Evolutionary conservation across 139 green algal species (phyloP).

Genomic region (Chlorella sp.): DNA sequence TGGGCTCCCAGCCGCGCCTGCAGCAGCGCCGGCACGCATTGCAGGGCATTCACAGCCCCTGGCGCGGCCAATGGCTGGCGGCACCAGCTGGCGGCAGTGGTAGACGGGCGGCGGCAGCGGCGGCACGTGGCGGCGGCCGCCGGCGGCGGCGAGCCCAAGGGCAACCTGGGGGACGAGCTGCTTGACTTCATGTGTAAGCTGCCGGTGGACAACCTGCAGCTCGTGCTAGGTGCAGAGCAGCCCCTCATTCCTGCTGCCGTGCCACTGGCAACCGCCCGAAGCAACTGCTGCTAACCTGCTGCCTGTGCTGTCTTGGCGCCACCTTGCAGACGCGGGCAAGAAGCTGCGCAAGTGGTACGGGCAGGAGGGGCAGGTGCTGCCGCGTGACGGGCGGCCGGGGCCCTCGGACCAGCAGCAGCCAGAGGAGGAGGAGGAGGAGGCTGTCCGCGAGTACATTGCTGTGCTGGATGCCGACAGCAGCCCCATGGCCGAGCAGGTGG

Average conservation of each 20-base stretch:
- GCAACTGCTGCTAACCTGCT: too few species aligned
- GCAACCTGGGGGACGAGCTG: conserved; percentile 48
- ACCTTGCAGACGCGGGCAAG: conserved; percentile 3
- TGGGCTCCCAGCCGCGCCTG: too few species aligned
- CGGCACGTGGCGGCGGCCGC: not conserved
- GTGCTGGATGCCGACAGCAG: conserved; percentile 41
- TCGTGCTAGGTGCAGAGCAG: too few species aligned
- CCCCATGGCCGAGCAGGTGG: conserved; percentile 46
- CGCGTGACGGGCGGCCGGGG: conserved; percentile 18
- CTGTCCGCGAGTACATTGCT: conserved; percentile 22
- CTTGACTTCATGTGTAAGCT: conserved; percentile 51
- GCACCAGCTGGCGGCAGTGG: too few species aligned
- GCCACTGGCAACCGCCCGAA: too few species aligned
- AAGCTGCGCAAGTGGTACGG: conserved; percentile 50
- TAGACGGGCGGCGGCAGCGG: not conserved
- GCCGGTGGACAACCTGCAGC: too few species aligned
- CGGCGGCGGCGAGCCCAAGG: not conserved
- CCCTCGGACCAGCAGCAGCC: not conserved
- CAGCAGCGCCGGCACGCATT: too few species aligned
- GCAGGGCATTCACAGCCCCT: too few species aligned
- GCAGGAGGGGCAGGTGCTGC: conserved; percentile 42
- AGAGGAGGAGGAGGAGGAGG: conserved; percentile 13
- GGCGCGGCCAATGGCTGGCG: too few species aligned
- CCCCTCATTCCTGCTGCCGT: too few species aligned
- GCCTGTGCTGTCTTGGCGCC: too few species aligned